Conservation (phyloP, 2,329 filamentous ascomycete species). For the Trichoderma lentiforme region DNA sequence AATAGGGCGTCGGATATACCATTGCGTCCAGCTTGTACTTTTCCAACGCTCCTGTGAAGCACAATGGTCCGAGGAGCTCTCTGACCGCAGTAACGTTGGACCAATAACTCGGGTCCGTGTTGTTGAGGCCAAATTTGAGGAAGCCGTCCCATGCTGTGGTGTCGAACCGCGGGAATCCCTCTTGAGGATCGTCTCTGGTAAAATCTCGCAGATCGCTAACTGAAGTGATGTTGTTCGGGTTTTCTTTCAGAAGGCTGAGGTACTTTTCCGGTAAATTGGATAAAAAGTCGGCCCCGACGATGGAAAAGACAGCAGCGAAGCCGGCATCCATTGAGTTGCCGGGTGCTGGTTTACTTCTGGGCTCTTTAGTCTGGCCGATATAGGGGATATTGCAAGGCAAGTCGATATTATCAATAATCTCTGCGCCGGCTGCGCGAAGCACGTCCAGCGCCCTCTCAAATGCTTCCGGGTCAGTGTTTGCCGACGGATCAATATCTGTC, state of each 20-base stretch:
- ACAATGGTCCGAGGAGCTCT: background rate
- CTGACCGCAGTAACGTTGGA: background rate
- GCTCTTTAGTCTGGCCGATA: background rate
- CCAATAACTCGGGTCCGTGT: background rate
- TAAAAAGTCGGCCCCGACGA: background rate
- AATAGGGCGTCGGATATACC: background rate
- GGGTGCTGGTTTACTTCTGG: background rate
- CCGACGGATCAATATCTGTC: background rate
- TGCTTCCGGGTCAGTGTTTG: background rate
- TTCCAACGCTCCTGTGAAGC: background rate
- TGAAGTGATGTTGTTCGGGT: background rate
- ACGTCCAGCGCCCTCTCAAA: conserved; percentile 1
- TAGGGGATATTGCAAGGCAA: background rate
- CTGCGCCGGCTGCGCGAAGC: background rate
- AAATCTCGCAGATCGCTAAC: background rate
- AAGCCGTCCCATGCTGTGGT: background rate
- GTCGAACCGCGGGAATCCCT: background rate
- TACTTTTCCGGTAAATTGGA: background rate
- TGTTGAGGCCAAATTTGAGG: background rate
- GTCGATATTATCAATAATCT: background rate
- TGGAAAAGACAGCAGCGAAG: background rate
- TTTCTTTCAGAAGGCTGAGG: background rate
- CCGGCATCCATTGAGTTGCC: too few relatives aligned
- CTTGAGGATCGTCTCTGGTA: background rate
- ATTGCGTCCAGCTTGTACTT: background rate